A percentile compares a stretch with the other conserved stretches of the same genome.
Evolutionary conservation across 768 basidiomycete genomes (phyloP).

Genomic region (Calocybe cyanea): DNA sequence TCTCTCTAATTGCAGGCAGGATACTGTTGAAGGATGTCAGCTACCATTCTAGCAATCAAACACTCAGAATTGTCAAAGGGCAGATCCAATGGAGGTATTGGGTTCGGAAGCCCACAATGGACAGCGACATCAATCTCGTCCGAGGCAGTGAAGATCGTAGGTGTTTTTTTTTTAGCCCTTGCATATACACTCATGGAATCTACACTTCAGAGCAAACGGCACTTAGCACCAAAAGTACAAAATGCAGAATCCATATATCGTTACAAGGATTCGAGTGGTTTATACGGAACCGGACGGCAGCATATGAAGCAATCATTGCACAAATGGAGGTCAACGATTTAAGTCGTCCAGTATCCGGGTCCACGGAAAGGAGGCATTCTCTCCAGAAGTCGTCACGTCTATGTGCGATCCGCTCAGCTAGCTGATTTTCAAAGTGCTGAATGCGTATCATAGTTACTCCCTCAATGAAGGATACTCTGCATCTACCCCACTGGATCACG

Average conservation of each 20-base stretch:
- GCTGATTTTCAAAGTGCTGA: not conserved
- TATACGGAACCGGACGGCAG: constrained; percentile 84
- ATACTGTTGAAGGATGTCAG: constrained; percentile 84
- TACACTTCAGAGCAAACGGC: constrained; percentile 24
- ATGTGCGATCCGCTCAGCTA: constrained; percentile 24
- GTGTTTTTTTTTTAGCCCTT: constrained; percentile 18
- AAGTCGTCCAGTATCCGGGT: constrained; percentile 31
- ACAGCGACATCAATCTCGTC: constrained; percentile 55
- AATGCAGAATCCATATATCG: constrained; percentile 79
- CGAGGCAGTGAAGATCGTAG: constrained; percentile 53
- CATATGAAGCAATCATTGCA: constrained; percentile 83
- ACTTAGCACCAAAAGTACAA: constrained; percentile 46
- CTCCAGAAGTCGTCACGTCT: constrained; percentile 37
- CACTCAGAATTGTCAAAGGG: constrained; percentile 77
- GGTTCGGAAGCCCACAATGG: constrained; percentile 77
- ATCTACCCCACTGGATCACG: constrained; percentile 34
- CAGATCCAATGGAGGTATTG: constrained; percentile 94
- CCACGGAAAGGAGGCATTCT: constrained; percentile 33
- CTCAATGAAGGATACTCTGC: constrained; percentile 23
- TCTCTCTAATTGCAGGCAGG: constrained; percentile 83
- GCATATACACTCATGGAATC: not conserved
- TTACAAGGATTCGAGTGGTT: constrained; percentile 91
- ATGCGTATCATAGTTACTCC: constrained; percentile 22
- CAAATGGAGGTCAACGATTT: constrained; percentile 53
- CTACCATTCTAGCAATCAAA: constrained; percentile 93